Evolutionary conservation across 2,329 filamentous ascomycete genomes (phyloP).

Genomic region (Thelonectria olida): DNA sequence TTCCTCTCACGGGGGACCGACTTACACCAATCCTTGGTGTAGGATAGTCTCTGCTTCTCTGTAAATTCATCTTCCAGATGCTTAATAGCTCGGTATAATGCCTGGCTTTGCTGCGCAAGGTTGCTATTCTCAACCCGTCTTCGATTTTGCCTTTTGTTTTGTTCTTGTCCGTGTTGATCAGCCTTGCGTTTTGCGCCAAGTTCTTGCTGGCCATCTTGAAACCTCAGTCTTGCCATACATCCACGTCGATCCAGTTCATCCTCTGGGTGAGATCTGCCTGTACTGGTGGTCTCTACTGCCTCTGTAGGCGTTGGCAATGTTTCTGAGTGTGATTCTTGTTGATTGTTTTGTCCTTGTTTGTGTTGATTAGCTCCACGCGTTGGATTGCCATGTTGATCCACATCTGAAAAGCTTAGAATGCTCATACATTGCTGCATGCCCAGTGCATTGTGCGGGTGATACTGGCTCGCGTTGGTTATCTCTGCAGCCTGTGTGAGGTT

Average conservation of each 20-base stretch:
- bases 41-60: background rate
- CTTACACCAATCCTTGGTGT: background rate
- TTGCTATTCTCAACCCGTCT: background rate
- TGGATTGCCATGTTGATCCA: too few species aligned
- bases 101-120: background rate
- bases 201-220: background rate
- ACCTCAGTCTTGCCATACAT: background rate
- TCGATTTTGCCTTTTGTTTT: slow-evolving; percentile 6
- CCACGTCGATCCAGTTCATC: background rate
- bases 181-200: background rate
- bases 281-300: background rate
- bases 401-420: background rate
- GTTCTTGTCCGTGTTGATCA: background rate
- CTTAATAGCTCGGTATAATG: too few species aligned
- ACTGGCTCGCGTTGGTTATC: background rate
- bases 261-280: background rate
- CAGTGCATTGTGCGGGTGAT: background rate
- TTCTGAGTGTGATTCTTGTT: too few species aligned
- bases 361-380: too few species aligned
- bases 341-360: too few species aligned
- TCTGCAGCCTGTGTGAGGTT: background rate
- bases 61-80: background rate
- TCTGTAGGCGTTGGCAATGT: too few species aligned
- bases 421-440: background rate
- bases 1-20: slow-evolving; percentile 3